Base-by-base conservation (phyloP, 225 moss, liverwort and hornwort species). In the Pleurozium schreberi region DNA sequence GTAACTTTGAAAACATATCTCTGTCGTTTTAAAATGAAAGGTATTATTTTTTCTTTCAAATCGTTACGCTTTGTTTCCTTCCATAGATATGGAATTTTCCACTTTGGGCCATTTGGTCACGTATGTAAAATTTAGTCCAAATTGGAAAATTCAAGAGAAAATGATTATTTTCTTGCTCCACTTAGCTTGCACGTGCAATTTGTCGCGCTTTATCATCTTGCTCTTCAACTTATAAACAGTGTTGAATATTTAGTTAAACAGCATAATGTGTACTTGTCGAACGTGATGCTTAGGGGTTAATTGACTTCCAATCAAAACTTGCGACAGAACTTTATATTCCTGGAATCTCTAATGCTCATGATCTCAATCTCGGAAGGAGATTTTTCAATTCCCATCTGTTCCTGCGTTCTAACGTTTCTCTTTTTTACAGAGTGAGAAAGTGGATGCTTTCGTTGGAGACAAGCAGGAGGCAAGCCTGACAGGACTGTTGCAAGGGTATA, bases 401-500 rank as follows among this genome's bases (percentile, higher is more conserved):
- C 36, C 52, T 85, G 36, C 77, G 27, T 87, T 77, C 14, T 83
- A 80, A 86, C 55, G 49, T 67, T 88, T 84, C 59, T 67, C 80
- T 85, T 69, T 26, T 55, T 89, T 52, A 40, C 90, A 95, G 95
- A 93, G 87, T 77, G 95, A 96, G 63, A 86, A 95, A 91, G 84
- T 25, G 71, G 94, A 91, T 84, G 95, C 95, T 59, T 98, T 98
- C 83, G 88, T 91, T 74, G 93, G 93, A 81, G 88, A 87, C 77
- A 92, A 92, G 60, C 86, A 92, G 61, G 94, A 95, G 89, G 75
- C 93, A 8, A 91, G 92, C 84, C 91, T 98, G 71, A 88, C 93
- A 52, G 93, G 86, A 52, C 90, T 98, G 65, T 87, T 98, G 91
- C 93, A 94, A 85, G 95, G 92, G 67, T 97, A 82, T 63, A 93